These are phyloP conservation scores for Pyropia haitanensis DNA, from an alignment of 23 red algal species.

Conservation along the genomic window DNA sequence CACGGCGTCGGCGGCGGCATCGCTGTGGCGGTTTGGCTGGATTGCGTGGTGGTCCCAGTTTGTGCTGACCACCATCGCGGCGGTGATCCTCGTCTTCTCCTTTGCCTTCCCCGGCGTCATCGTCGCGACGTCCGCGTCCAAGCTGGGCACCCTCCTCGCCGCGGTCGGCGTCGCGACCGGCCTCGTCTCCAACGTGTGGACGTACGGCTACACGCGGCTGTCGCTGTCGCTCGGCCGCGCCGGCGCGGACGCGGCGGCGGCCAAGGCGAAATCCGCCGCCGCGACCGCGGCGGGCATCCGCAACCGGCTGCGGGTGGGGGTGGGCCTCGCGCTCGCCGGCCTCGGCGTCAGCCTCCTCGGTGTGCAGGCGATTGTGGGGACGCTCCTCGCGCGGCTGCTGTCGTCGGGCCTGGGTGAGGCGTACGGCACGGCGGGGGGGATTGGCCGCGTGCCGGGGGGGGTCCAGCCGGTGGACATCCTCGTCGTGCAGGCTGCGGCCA, in stretches of 20 bases:
- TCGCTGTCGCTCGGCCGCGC: conserved; percentile 28
- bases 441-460: conserved; percentile 3
- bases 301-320: conserved; percentile 27
- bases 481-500: conserved; percentile 53
- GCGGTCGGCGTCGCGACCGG: conserved; percentile 22
- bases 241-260: no score
- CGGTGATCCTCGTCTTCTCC: conserved; percentile 56
- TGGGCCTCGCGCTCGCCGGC: conserved; percentile 25
- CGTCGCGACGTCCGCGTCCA: conserved; percentile 32
- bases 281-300: conserved; percentile 19
- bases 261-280: background rate
- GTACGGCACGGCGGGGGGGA: background rate
- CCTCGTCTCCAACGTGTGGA: conserved; percentile 58
- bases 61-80: conserved; percentile 40
- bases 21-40: conserved; percentile 61
- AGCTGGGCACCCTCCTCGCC: conserved; percentile 28
- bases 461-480: conserved; percentile 69
- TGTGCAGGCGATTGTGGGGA: conserved; percentile 49
- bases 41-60: conserved; percentile 58
- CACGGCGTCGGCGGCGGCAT: no score
- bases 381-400: conserved; percentile 35
- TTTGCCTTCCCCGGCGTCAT: conserved; percentile 53
- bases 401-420: conserved; percentile 22
- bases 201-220: conserved; percentile 56
- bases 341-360: conserved; percentile 22